Conservation (phyloP, 768 basidiomycete genomes). For the Suillus clintonianus region DNA sequence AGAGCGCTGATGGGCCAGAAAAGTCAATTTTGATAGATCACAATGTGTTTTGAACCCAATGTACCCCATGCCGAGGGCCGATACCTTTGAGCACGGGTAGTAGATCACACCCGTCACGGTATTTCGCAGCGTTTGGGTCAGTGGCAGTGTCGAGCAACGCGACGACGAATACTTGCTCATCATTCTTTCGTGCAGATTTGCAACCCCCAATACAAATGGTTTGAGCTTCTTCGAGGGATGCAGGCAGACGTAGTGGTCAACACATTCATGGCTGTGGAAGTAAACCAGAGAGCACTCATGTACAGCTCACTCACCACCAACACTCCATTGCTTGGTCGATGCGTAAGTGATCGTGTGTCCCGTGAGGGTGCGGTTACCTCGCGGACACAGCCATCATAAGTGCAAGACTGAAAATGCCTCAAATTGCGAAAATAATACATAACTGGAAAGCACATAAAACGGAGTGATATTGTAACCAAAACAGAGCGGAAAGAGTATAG, state of each 20-base stretch:
- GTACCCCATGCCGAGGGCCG: not conserved
- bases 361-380: not conserved
- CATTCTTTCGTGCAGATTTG: not conserved
- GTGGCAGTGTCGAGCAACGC: not conserved
- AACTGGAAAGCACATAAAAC: conserved; percentile 41
- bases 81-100: not conserved
- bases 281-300: not conserved
- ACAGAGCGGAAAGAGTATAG: conserved; percentile 35
- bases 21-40: not conserved
- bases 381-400: not conserved
- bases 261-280: not conserved
- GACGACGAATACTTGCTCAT: not conserved
- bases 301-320: not conserved
- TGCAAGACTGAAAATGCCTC: not conserved
- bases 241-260: not conserved
- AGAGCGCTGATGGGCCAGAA: not conserved
- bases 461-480: conserved; percentile 34
- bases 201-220: not conserved
- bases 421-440: conserved; percentile 27
- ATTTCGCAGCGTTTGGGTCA: not conserved
- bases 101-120: not conserved
- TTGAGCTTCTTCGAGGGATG: not conserved
- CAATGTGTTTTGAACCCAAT: not conserved
- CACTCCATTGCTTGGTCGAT: not conserved
- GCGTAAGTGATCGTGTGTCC: not conserved